phyloP scores from a whole-genome alignment of 306 rosid species.

The Rosa chinensis region DNA sequence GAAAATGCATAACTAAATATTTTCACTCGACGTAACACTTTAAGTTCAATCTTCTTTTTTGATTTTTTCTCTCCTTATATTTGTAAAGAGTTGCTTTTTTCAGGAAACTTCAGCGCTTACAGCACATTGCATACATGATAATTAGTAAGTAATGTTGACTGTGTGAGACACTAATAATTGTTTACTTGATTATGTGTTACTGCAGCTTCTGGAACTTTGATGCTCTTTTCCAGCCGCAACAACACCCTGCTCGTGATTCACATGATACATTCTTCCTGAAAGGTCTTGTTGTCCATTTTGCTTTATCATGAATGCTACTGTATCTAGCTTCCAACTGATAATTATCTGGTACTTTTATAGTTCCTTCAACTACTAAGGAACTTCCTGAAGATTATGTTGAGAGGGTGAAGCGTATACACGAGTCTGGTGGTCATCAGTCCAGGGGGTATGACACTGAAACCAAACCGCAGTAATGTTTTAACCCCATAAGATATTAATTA shows the following conservation, averaged over 20 bases:
- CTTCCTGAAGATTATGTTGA: slow-evolving; percentile 94
- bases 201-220: slow-evolving; percentile 97
- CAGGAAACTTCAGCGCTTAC: background rate
- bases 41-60: background rate
- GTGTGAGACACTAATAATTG: background rate
- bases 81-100: background rate
- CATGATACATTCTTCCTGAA: slow-evolving; percentile 88
- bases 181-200: slow-evolving; percentile 21
- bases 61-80: background rate
- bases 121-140: background rate
- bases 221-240: slow-evolving; percentile 96
- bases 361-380: slow-evolving; percentile 71
- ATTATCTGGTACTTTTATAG: slow-evolving; percentile 39
- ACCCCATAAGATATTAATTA: slow-evolving; percentile 17
- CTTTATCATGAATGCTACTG: slow-evolving; percentile 13
- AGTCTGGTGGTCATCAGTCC: slow-evolving; percentile 88
- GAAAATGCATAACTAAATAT: background rate
- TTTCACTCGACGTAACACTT: background rate
- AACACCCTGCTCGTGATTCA: slow-evolving; percentile 98
- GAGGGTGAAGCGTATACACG: slow-evolving; percentile 82
- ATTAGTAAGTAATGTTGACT: background rate
- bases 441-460: slow-evolving; percentile 59
- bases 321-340: slow-evolving; percentile 27
- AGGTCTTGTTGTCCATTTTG: slow-evolving; percentile 36
- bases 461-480: background rate